A percentile compares a stretch with the other conserved stretches of the same genome.
Evolutionary conservation across 352 stramenopile genomes (phyloP).

Genomic region (Blastocystis hominis): DNA sequence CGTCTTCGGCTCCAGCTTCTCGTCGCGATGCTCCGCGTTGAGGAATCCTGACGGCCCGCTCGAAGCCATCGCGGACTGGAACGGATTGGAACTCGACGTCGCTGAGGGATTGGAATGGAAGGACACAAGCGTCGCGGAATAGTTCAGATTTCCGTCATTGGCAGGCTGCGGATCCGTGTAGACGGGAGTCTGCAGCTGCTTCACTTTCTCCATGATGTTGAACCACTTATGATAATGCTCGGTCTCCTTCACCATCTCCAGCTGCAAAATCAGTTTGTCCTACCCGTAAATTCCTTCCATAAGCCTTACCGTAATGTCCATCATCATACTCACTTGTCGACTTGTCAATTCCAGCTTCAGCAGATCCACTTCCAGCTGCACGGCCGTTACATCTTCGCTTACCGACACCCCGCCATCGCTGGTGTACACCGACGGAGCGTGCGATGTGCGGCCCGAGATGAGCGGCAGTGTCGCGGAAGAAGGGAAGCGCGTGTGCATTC

Average conservation of each 20-base stretch:
- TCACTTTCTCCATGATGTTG: not conserved
- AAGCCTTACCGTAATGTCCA: not conserved
- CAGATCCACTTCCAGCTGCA: not conserved
- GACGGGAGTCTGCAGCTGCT: not conserved
- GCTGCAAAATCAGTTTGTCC: not conserved
- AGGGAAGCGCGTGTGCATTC: not conserved
- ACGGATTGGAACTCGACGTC: not conserved
- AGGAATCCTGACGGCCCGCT: not conserved
- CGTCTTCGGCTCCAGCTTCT: not conserved
- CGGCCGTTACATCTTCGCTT: not conserved
- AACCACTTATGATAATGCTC: conserved; percentile 36
- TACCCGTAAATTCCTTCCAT: not conserved
- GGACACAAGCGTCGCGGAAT: not conserved
- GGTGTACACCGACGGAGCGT: not conserved
- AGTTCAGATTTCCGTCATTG: not conserved
- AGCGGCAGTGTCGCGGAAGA: not conserved
- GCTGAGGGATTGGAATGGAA: not conserved
- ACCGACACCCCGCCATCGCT: not conserved
- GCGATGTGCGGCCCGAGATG: not conserved
- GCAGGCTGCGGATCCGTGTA: not conserved
- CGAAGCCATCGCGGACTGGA: not conserved
- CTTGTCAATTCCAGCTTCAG: conserved; percentile 32
- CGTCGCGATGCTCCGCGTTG: not conserved
- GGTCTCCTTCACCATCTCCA: not conserved
- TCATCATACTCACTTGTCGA: conserved; percentile 18